Evolutionary conservation across 345 rosid genomes (phyloP).

Genomic region (Nephelium lappaceum): DNA sequence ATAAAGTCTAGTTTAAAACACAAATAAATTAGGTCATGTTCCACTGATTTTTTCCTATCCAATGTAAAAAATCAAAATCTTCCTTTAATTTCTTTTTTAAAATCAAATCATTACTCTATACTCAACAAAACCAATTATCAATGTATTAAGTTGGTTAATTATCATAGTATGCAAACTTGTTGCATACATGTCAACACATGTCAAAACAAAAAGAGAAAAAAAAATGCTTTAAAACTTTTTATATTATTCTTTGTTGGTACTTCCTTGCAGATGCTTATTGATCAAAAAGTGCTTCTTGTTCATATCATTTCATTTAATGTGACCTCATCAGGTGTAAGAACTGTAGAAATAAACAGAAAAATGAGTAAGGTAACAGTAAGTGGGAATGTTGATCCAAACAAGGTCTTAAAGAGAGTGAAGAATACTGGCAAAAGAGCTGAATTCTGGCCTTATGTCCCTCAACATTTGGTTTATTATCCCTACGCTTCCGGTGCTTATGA

Average conservation of each 20-base stretch:
- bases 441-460: slow-evolving; percentile 79
- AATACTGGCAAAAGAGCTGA: slow-evolving; percentile 72
- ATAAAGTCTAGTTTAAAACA: too few relatives aligned
- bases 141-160: too few relatives aligned
- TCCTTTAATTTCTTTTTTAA: too few relatives aligned
- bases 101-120: too few relatives aligned
- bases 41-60: too few relatives aligned
- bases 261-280: not conserved
- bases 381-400: slow-evolving; percentile 66
- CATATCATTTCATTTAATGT: not conserved
- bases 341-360: slow-evolving; percentile 63
- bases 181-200: not conserved
- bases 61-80: too few relatives aligned
- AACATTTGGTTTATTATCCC: slow-evolving; percentile 60
- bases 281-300: not conserved
- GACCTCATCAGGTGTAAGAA: slow-evolving; percentile 51
- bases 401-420: slow-evolving; percentile 65
- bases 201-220: too few relatives aligned
- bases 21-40: too few relatives aligned
- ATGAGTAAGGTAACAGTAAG: slow-evolving; percentile 57
- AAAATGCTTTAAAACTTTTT: not conserved
- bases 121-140: too few relatives aligned
- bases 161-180: not conserved
- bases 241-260: not conserved
- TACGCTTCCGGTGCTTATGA: slow-evolving; percentile 58